Percentiles rank a stretch among this genome's conserved stretches.
Evolutionary conservation across 345 rosid genomes (phyloP).

Genomic region (Populus tremula): DNA sequence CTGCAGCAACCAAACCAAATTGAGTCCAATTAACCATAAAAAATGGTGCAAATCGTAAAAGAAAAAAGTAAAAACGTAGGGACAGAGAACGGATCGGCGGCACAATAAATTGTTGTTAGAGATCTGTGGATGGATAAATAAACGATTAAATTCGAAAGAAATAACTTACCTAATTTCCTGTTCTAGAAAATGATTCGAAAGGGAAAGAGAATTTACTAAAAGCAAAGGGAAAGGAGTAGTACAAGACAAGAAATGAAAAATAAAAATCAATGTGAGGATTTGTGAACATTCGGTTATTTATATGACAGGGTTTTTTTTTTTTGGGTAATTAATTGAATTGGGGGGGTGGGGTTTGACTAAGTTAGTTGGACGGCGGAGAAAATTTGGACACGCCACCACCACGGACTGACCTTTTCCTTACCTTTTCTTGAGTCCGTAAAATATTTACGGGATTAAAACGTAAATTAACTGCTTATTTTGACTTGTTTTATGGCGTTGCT

Average conservation of each 20-base stretch:
- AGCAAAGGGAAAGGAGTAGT: background rate
- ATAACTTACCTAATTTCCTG: background rate
- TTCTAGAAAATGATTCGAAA: background rate
- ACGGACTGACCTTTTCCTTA: background rate
- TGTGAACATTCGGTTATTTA: background rate
- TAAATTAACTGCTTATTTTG: background rate
- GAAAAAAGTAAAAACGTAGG: no score
- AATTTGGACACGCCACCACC: background rate
- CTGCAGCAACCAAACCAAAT: constrained; percentile 25
- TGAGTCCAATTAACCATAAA: background rate
- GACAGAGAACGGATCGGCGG: no score
- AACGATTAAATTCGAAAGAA: background rate
- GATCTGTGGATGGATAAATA: no score
- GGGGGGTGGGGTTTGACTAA: background rate
- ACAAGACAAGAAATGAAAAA: background rate
- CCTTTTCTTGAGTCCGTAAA: no score
- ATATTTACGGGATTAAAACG: background rate
- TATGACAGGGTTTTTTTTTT: background rate
- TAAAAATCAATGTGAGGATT: background rate
- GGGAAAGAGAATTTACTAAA: no score
- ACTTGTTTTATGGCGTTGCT: no score
- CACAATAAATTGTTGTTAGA: no score
- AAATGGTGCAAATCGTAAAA: no score
- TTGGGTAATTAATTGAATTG: background rate
- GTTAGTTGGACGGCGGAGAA: background rate